phyloP scores from a whole-genome alignment of 371 early-diverging fungal species.

The Haplosporangium sp. region DNA sequence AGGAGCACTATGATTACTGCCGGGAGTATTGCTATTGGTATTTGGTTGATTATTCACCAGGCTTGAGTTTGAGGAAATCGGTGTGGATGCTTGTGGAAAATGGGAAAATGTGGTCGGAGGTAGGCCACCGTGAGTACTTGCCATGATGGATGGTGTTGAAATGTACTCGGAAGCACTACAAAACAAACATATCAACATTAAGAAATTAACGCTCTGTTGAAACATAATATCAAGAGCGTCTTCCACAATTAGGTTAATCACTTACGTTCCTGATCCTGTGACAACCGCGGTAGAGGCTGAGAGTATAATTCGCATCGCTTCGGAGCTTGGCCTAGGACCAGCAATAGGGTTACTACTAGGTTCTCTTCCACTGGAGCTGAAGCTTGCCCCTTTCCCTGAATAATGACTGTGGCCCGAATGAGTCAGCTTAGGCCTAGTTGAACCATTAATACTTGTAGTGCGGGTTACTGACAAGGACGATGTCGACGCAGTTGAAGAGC shows the following conservation, averaged over 20 bases:
- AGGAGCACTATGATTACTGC: neutral
- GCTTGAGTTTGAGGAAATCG: neutral
- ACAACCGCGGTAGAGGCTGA: conserved; percentile 15
- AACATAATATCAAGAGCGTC: neutral
- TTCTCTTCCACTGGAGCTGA: neutral
- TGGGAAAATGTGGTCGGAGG: neutral
- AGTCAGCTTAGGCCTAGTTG: conserved; percentile 10
- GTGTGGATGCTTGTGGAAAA: neutral
- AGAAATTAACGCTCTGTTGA: neutral
- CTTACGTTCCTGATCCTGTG: conserved; percentile 16
- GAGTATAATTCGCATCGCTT: conserved; percentile 34
- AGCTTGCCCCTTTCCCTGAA: conserved; percentile 11
- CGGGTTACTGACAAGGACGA: neutral
- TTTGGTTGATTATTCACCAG: neutral
- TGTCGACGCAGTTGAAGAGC: neutral
- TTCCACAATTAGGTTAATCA: neutral
- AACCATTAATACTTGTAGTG: neutral
- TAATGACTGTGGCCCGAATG: conserved; percentile 33
- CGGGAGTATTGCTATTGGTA: neutral
- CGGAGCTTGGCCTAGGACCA: conserved; percentile 28
- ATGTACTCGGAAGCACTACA: neutral
- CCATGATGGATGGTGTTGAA: neutral
- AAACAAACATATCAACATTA: neutral
- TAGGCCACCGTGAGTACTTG: neutral
- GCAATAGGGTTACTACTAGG: conserved; percentile 5